These are phyloP conservation scores for Hypoxylon sp. DNA, from an alignment of 2,329 filamentous ascomycete genomes.

Conservation along the genomic window DNA sequence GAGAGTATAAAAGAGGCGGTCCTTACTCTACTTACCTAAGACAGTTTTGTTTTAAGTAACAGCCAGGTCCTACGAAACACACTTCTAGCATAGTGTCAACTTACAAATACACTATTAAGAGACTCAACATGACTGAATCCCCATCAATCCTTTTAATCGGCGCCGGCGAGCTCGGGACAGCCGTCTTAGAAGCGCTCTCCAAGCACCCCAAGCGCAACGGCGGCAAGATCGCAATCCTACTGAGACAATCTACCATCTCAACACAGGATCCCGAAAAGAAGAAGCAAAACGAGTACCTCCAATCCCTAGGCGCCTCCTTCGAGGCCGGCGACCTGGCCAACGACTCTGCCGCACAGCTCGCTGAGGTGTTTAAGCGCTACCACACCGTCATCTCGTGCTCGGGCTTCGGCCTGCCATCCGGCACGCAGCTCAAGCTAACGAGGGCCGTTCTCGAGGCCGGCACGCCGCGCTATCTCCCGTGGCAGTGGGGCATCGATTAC, in stretches of 20 bases:
- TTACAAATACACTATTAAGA: not conserved
- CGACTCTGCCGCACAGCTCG: slow-evolving; percentile 57
- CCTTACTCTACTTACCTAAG: not conserved
- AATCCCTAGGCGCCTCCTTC: slow-evolving; percentile 58
- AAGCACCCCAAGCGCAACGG: slow-evolving; percentile 59
- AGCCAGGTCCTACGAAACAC: not conserved
- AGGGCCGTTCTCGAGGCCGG: slow-evolving; percentile 67
- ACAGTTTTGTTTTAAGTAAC: not conserved
- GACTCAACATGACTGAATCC: slow-evolving; percentile 10
- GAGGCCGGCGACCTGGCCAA: slow-evolving; percentile 60
- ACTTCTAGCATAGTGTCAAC: not conserved
- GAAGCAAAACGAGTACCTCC: slow-evolving; percentile 54
- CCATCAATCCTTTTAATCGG: slow-evolving; percentile 71
- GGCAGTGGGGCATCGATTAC: slow-evolving; percentile 83
- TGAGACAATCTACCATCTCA: slow-evolving; percentile 65
- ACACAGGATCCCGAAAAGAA: slow-evolving; percentile 58
- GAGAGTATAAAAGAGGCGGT: slow-evolving; percentile 9
- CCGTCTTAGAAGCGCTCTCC: slow-evolving; percentile 67
- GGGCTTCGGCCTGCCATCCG: slow-evolving; percentile 70
- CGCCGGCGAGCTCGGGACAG: slow-evolving; percentile 75
- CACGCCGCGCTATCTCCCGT: slow-evolving; percentile 72
- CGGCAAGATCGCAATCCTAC: slow-evolving; percentile 64
- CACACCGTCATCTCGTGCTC: slow-evolving; percentile 72
- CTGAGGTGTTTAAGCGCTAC: slow-evolving; percentile 61
- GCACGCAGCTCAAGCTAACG: slow-evolving; percentile 71